Evolutionary conservation across 2,329 filamentous ascomycete genomes (phyloP).

Genomic region (Cryphonectria radicalis): DNA sequence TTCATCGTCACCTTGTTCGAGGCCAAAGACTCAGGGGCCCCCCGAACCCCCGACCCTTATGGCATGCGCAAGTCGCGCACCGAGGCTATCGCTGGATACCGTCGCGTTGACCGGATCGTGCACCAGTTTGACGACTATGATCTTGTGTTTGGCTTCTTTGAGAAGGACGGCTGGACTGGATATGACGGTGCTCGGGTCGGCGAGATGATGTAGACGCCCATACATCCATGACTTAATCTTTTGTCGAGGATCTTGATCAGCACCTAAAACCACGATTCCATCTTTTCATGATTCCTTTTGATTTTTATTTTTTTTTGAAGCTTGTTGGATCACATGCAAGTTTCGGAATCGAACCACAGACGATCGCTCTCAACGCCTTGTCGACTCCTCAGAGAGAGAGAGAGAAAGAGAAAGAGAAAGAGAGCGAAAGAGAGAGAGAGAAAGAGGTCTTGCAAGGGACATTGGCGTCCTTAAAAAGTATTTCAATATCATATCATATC

Average conservation of each 20-base stretch:
- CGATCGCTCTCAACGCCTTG: not conserved
- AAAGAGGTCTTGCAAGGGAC: too few relatives aligned
- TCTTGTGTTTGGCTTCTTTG: conserved; percentile 94
- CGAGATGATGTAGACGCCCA: conserved; percentile 46
- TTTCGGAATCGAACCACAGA: not conserved
- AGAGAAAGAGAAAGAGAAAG: too few relatives aligned
- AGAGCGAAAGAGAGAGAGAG: too few relatives aligned
- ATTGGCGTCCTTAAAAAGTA: not conserved
- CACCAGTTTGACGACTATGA: conserved; percentile 98
- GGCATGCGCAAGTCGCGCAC: conserved; percentile 56
- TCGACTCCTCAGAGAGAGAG: not conserved
- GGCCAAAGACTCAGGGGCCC: conserved; percentile 66
- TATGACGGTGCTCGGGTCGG: conserved; percentile 58
- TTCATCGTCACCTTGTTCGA: conserved; percentile 98
- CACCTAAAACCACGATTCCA: not conserved
- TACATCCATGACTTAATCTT: not conserved
- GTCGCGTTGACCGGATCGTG: conserved; percentile 89
- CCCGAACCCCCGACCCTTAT: conserved; percentile 41
- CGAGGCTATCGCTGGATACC: conserved; percentile 84
- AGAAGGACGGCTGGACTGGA: conserved; percentile 77
- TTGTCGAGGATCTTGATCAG: not conserved
- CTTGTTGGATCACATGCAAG: not conserved
- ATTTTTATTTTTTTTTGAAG: not conserved
- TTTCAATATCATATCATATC: not conserved
- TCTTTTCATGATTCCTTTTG: not conserved